Evolutionary conservation across 257 asterid species (phyloP), one percentile per base, ranked within the genome.

Genomic region (Perilla frutescens): DNA sequence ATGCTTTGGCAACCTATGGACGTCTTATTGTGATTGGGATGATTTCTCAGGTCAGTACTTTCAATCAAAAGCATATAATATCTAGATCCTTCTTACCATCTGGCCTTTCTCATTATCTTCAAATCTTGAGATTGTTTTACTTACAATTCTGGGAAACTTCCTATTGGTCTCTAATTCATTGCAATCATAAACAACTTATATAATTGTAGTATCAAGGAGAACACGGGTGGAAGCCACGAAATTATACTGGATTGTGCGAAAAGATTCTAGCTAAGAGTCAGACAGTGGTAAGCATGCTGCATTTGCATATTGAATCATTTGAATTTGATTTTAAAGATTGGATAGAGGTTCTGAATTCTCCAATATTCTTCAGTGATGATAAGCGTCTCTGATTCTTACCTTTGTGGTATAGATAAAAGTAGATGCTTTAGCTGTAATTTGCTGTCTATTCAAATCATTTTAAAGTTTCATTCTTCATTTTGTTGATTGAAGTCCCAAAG

Each of bases 191-290:
- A 59, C 49, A 59, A 53, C 45, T 29, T 68, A 65, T 57, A 8
- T 77, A 70, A 55, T 82, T 84, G 79, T 83, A 94, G 98, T 90
- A 94, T 79, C 98, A 94, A 94, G 98, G 99, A 71, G 97, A 91
- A 63, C 87, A 87, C 32, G 98, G 96, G 63, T 91, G 99, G 99
- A 86, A 81, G 81, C 99, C 93, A 37, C 72, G 82, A 60, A 83
- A 87, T 72, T 91, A 94, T 79, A 68, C 97, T 13, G 98, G 98
- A 62, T 79, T 91, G 69, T 90, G 96, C 47, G 98, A 91, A 79
- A 94, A 94, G 88, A 78, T 94, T 79, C 88, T 91, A 58, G 86
- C 91, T 1, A 94, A 91, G 88, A 91, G 99, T 86, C 99, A 91
- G 81, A 90, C 96, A 4, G 96, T 91, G 96, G 99, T 92, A 85